Conservation (phyloP, 139 green algal genomes). For the Asterochloris sp. region DNA sequence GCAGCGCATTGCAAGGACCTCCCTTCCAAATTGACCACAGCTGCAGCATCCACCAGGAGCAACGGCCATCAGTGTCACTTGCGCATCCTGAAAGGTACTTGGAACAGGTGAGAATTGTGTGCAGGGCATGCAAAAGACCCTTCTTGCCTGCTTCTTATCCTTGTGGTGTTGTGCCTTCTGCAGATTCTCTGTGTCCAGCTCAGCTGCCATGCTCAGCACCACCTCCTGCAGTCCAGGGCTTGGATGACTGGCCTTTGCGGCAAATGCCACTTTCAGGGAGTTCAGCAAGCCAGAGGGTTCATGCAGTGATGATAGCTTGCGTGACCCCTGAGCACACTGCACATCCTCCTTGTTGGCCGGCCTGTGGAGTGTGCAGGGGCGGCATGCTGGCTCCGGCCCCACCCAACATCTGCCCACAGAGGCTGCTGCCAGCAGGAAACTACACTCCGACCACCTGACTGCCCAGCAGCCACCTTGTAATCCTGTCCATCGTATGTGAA, state of each 20-base stretch:
- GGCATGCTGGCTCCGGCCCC: too few species aligned
- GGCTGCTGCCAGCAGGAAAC: not conserved
- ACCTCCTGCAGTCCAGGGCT: not conserved
- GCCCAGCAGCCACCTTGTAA: conserved; percentile 29
- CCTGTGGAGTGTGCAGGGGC: too few species aligned
- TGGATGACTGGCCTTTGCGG: too few species aligned
- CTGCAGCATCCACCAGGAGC: too few species aligned
- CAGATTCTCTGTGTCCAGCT: conserved; percentile 10
- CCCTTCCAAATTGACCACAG: not conserved
- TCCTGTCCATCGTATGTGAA: conserved; percentile 51
- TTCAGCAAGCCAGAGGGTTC: too few species aligned
- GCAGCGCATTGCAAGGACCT: not conserved
- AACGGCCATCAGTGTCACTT: not conserved
- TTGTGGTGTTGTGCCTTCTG: conserved; percentile 9
- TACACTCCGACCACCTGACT: not conserved
- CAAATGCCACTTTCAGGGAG: too few species aligned
- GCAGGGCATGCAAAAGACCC: not conserved
- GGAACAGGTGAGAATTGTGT: not conserved
- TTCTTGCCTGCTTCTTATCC: conserved; percentile 18
- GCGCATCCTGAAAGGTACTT: too few species aligned
- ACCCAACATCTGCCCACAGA: not conserved
- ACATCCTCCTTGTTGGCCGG: too few species aligned
- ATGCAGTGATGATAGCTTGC: too few species aligned
- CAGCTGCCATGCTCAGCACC: not conserved
- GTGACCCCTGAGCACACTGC: too few species aligned